Evolutionary conservation across 75 land plant species (phyloP), one percentile per base, ranked within the genome.

Genomic region (Cupressus sempervirens): DNA sequence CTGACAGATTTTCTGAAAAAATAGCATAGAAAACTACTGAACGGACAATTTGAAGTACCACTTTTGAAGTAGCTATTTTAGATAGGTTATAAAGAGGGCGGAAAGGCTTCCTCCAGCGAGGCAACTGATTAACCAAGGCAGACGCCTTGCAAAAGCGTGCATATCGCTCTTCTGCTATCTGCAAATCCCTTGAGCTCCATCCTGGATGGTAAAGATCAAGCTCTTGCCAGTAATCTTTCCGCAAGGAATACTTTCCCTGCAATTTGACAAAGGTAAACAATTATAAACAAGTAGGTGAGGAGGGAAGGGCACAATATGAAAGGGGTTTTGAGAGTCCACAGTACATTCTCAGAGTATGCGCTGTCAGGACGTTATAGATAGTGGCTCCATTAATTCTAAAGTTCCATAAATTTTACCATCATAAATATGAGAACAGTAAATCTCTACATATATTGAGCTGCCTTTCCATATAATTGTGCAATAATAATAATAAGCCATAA

Each of bases 141-240:
- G 98, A 94, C 40, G 87, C 90, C 80, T 90, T 88, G 88, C 95
- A 91, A 40, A 91, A 92, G 26, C 91, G 92, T 29, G 94, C 85
- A 79, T 92, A 98, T 65, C 97, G 93, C 80, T 98, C 99, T 85
- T 98, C 98, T 35, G 99, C 98, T 74, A 90, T 84, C 86, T 98
- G 99, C 83, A 94, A 87, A 45, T 96, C 98, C 72, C 93, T 91
- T 45, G 92, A 87, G 84, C 82, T 96, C 98, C 99, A 96, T 36
- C 98, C 94, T 79, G 97, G 95, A 87, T 93, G 95, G 89, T 98
- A 98, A 20, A 98, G 88, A 87, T 98, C 99, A 68, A 98, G 89
- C 67, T 98, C 98, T 54, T 84, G 91, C 99, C 99, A 98, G 87
- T 85, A 94, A 76, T 86, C 62, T 85, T 88, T 88, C 26, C 91